A percentile compares a stretch with the other conserved stretches of the same genome.
Conservation (phyloP, 371 early-diverging fungal genomes). For the Zancudomyces culisetae region DNA sequence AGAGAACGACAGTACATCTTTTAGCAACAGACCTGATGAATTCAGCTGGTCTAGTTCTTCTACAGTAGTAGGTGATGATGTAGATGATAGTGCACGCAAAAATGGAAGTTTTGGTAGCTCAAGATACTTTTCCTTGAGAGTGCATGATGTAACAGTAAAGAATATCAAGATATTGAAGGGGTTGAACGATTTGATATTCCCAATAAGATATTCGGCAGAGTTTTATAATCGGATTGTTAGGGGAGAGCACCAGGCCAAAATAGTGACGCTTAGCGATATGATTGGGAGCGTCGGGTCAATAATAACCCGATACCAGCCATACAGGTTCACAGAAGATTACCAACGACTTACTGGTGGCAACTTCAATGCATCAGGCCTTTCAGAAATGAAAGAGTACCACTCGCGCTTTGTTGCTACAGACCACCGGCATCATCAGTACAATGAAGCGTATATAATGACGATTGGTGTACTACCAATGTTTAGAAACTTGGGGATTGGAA, state of each 20-base stretch:
- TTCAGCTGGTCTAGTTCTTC: too few relatives aligned
- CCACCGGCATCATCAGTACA: background rate
- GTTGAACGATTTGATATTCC: conserved; percentile 67
- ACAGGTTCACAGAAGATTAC: conserved; percentile 9
- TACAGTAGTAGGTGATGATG: too few relatives aligned
- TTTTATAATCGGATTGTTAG: conserved; percentile 34
- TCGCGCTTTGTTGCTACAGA: background rate
- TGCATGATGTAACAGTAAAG: too few relatives aligned
- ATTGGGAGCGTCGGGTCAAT: conserved; percentile 56
- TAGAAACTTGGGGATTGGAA: conserved; percentile 61
- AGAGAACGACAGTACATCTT: too few relatives aligned
- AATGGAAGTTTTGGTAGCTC: too few relatives aligned
- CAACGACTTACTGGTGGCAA: conserved; percentile 4
- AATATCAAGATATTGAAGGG: conserved; percentile 25
- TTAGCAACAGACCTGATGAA: too few relatives aligned
- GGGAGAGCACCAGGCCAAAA: conserved; percentile 27
- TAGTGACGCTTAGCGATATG: conserved; percentile 11
- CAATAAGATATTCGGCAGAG: conserved; percentile 56
- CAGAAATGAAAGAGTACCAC: background rate
- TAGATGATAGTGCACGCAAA: too few relatives aligned
- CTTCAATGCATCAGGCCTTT: background rate
- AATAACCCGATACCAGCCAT: conserved; percentile 49
- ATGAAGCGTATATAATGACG: conserved; percentile 76
- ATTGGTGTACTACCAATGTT: conserved; percentile 79
- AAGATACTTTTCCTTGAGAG: too few relatives aligned